Base-by-base conservation (phyloP, 2,329 filamentous ascomycete species). In the Parascedosporium putredinis region DNA sequence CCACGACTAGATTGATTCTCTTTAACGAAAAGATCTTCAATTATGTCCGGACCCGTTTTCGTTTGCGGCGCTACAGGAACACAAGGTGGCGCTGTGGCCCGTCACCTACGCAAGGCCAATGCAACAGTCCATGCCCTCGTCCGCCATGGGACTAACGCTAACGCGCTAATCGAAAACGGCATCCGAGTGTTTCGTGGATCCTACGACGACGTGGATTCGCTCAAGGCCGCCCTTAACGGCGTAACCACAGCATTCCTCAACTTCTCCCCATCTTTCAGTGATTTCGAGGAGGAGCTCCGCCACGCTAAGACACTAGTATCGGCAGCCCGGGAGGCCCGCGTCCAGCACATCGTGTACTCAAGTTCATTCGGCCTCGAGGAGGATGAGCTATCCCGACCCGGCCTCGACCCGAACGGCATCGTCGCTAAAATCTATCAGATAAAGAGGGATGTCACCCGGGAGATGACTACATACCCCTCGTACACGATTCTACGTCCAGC, bases 401-500 rank as follows among this genome's bases (percentile, higher is more conserved):
- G 38, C 1, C 34, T 67, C 7, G 54, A 65, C 22, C 57, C 60
- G 0, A 52, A 59, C 4, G 53, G 58, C 24, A 48, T 66, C 14
- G 48, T 62, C 0, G 63, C 59, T 7, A 59, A 52, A 6, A 47
- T 67, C 2, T 52, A 70, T 3, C 52, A 60, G 4, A 60, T 61
- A 18, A 78, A 78, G 55, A 56, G 61, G 22, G 55, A 57, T 2
- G 64, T 75, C 20, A 74, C 77, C 53, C 52, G 61, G 1, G 59
- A 61, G 22, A 57, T 73, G 4, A 57, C 60, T 1, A 64, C 65
- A 2, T 69, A 74, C 52, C 52, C 64, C 14, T 53, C 57, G 9
- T 77, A 69, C 67, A 76, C 73, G 0, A 65, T 78, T 23, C 57
- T 78, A 2, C 70, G 73, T 2, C 72, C 72, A 0, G 71, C 68